phyloP scores from a whole-genome alignment of 257 asterid species.

The Nemophila menziesii region DNA sequence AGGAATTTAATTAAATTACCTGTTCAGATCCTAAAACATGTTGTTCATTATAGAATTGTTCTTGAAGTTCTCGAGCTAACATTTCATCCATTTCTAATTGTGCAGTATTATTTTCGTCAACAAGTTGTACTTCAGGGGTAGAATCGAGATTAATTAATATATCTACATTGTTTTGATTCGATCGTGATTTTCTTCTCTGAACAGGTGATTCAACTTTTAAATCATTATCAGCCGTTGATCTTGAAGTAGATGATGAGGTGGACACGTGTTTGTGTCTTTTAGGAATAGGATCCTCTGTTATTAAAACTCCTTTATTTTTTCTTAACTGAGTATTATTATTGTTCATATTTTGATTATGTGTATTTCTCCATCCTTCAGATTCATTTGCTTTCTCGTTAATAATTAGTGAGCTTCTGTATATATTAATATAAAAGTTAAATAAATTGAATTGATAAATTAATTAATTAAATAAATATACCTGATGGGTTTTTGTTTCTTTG shows the following conservation, averaged over 20 bases:
- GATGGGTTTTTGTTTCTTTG: conserved; percentile 22
- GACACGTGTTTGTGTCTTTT: conserved; percentile 55
- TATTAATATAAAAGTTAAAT: conserved; percentile 2
- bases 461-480: conserved; percentile 24
- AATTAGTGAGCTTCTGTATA: conserved; percentile 32
- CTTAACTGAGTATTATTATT: conserved; percentile 20
- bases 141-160: conserved; percentile 36
- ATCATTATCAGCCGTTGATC: conserved; percentile 31
- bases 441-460: background rate
- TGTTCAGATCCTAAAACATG: conserved; percentile 37
- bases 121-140: conserved; percentile 33
- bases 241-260: conserved; percentile 46
- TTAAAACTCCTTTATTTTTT: conserved; percentile 20
- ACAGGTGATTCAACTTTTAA: conserved; percentile 45
- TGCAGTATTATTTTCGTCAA: conserved; percentile 40
- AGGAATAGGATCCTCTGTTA: conserved; percentile 20
- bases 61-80: conserved; percentile 89
- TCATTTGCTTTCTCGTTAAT: conserved; percentile 26
- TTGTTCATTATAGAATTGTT: conserved; percentile 64
- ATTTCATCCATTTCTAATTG: conserved; percentile 89
- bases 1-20: conserved; percentile 25
- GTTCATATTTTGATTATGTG: conserved; percentile 23
- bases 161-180: conserved; percentile 12
- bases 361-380: conserved; percentile 49
- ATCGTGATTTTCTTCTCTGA: conserved; percentile 21